Conservation (phyloP, 805 yeast species). For the Metschnikowia cerradonensis region DNA sequence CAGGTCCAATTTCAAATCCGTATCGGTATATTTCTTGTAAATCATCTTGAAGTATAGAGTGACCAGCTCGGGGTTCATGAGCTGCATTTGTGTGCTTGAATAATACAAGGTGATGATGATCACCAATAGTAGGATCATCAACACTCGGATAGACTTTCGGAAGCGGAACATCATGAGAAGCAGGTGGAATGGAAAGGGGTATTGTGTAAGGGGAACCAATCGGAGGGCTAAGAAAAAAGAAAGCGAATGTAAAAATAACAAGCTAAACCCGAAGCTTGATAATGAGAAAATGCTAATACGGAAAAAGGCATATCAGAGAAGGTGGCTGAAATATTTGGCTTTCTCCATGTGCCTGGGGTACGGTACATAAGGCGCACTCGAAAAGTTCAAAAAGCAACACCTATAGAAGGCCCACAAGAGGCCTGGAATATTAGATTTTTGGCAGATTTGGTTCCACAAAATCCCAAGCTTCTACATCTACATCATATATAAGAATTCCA, state of each 20-base stretch:
- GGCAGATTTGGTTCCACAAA: too few species aligned
- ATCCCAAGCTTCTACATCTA: too few species aligned
- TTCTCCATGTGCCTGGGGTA: neutral
- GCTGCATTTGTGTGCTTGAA: neutral
- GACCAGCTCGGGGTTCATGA: neutral
- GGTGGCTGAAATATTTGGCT: neutral
- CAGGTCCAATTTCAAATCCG: constrained; percentile 4
- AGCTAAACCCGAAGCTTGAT: neutral
- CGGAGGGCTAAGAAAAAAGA: neutral
- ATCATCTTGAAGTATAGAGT: neutral
- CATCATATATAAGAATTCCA: too few species aligned
- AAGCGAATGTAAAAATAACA: neutral
- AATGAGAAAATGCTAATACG: neutral
- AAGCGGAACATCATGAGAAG: neutral
- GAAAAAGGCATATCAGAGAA: neutral
- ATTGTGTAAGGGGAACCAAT: too few species aligned
- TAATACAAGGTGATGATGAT: neutral
- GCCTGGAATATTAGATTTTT: neutral
- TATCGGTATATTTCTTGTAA: neutral
- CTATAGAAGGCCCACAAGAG: too few species aligned
- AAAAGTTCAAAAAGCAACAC: neutral
- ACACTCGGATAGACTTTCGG: neutral
- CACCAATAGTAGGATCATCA: neutral
- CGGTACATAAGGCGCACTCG: neutral
- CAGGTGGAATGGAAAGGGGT: too few species aligned